Evolutionary conservation across 2,329 filamentous ascomycete genomes (phyloP).

Genomic region (Aspergillus sp.): DNA sequence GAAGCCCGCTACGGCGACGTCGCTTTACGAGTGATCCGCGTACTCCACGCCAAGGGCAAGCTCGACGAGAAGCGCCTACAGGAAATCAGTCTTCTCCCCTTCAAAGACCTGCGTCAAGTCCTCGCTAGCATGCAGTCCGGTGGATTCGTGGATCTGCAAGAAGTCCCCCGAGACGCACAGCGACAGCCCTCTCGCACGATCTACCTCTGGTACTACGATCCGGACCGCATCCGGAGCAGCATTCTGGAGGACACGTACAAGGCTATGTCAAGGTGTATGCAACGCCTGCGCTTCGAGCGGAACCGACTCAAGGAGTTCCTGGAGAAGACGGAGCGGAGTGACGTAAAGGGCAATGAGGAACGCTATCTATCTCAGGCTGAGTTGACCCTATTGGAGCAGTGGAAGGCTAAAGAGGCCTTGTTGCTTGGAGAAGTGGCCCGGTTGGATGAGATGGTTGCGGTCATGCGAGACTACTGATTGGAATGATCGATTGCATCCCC

Average conservation of each 20-base stretch:
- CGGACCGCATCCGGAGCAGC: slow-evolving; percentile 67
- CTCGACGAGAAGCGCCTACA: slow-evolving; percentile 91
- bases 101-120: slow-evolving; percentile 79
- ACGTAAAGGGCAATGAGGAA: slow-evolving; percentile 82
- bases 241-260: slow-evolving; percentile 85
- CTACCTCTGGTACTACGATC: slow-evolving; percentile 90
- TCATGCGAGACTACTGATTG: slow-evolving; percentile 73
- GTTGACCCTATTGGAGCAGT: slow-evolving; percentile 66
- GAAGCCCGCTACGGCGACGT: slow-evolving; percentile 73
- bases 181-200: slow-evolving; percentile 80
- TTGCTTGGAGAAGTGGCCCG: slow-evolving; percentile 76
- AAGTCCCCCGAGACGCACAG: slow-evolving; percentile 85
- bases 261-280: slow-evolving; percentile 79
- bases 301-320: slow-evolving; percentile 71
- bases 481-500: too few relatives aligned
- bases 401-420: slow-evolving; percentile 65
- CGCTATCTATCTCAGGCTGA: slow-evolving; percentile 76
- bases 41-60: slow-evolving; percentile 83
- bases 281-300: slow-evolving; percentile 76
- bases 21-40: slow-evolving; percentile 79
- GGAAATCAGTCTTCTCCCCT: slow-evolving; percentile 77
- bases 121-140: slow-evolving; percentile 83
- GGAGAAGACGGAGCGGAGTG: slow-evolving; percentile 77
- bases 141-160: slow-evolving; percentile 87
- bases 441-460: slow-evolving; percentile 80